A percentile compares a stretch with the other conserved stretches of the same genome.
Conservation (phyloP, 106 monocot genomes). For the Hemerocallis citrina region DNA sequence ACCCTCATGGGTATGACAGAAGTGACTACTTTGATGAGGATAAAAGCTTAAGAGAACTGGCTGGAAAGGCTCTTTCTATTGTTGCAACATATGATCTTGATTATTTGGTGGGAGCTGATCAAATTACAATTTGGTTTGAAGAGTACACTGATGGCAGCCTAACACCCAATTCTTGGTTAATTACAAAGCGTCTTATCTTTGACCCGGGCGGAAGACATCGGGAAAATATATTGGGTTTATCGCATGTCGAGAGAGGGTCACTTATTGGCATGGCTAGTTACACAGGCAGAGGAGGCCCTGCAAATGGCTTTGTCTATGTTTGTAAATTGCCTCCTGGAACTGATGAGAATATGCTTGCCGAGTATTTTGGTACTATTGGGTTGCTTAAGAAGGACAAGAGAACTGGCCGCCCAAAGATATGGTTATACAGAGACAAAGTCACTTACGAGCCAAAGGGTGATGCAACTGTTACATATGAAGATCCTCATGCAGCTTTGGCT, state of each 20-base stretch:
- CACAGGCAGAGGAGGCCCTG: constrained; percentile 38
- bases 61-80: no score
- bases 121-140: no score
- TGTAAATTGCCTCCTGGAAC: constrained; percentile 91
- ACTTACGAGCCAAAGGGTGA: constrained; percentile 98
- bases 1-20: constrained; percentile 91
- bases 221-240: no score
- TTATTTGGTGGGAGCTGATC: no score
- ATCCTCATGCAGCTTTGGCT: constrained; percentile 94
- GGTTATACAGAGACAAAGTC: constrained; percentile 89
- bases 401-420: constrained; percentile 85
- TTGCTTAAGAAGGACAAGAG: constrained; percentile 99
- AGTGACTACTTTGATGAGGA: constrained; percentile 93
- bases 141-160: no score
- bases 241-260: no score
- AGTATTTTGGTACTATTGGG: constrained; percentile 98
- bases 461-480: constrained; percentile 95
- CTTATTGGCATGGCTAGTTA: constrained; percentile 61
- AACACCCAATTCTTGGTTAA: no score
- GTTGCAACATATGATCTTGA: no score
- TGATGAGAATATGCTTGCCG: constrained; percentile 84
- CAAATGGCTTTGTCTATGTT: constrained; percentile 84
- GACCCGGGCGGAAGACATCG: no score
- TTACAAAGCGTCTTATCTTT: no score
- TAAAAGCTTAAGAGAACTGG: no score